These are phyloP conservation scores for Anacardium occidentale DNA, from an alignment of 345 rosid species.

Conservation along the genomic window DNA sequence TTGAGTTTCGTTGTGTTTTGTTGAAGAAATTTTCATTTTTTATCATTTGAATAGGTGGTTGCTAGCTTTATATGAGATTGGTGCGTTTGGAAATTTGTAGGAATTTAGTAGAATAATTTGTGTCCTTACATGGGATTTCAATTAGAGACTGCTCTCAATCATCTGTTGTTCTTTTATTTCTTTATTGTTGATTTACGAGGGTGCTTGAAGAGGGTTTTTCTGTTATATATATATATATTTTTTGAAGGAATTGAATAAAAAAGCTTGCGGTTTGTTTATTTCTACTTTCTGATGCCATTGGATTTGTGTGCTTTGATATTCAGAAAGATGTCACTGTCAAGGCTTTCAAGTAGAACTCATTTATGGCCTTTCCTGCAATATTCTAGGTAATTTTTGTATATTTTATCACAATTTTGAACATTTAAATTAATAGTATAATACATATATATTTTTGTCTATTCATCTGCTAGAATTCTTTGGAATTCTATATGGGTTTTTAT, in stretches of 20 bases:
- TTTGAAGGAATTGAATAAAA: neutral
- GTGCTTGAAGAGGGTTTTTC: no score
- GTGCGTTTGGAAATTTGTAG: no score
- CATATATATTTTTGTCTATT: neutral
- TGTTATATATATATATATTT: no score
- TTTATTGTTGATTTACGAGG: no score
- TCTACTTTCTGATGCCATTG: conserved; percentile 1
- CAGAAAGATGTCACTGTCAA: conserved; percentile 33
- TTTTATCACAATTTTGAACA: neutral
- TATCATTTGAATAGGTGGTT: no score
- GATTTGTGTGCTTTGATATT: neutral
- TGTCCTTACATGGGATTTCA: no score
- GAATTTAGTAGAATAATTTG: no score
- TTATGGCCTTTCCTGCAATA: conserved; percentile 14
- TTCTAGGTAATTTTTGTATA: conserved; percentile 24
- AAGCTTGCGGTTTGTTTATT: neutral
- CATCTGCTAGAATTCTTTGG: neutral
- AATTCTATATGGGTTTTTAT: conserved; percentile 9
- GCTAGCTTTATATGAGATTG: no score
- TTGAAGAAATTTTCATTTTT: no score
- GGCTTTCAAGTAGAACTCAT: conserved; percentile 21
- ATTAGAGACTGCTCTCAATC: no score
- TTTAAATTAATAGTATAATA: neutral
- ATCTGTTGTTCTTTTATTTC: no score
- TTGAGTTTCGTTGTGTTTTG: no score